Conservation (phyloP, 768 basidiomycete species). For the Collybiopsis confluens region DNA sequence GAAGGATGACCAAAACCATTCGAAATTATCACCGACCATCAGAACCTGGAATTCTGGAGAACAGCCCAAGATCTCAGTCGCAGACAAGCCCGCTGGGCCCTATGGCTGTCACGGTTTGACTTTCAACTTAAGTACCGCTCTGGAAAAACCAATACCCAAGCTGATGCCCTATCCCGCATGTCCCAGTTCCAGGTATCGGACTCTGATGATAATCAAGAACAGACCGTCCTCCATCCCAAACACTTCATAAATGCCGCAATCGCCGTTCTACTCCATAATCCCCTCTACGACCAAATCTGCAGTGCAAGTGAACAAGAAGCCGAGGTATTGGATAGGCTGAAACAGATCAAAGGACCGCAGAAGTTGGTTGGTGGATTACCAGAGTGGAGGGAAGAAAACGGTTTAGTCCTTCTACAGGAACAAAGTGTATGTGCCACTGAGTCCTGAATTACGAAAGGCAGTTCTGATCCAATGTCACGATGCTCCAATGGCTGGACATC, state of each 20-base stretch:
- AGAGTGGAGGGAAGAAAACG: background rate
- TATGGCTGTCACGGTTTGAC: constrained; percentile 15
- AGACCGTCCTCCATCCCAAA: no score
- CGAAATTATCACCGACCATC: constrained; percentile 19
- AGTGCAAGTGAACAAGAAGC: background rate
- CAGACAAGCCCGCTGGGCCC: constrained; percentile 31
- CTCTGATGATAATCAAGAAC: no score
- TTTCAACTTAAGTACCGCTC: constrained; percentile 15
- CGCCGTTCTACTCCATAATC: no score
- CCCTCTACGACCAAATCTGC: no score
- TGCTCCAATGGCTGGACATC: constrained; percentile 20
- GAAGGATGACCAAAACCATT: background rate
- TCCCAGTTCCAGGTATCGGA: no score
- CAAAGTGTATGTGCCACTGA: constrained; percentile 14
- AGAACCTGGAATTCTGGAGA: constrained; percentile 26
- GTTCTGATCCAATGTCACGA: constrained; percentile 21
- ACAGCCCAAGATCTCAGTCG: constrained; percentile 22
- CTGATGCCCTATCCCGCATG: no score
- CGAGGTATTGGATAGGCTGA: background rate
- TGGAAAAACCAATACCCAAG: constrained; percentile 8
- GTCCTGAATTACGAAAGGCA: constrained; percentile 9
- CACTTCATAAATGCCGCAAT: no score
- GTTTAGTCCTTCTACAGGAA: background rate
- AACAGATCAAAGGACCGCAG: background rate
- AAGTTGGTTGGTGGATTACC: background rate